These are phyloP conservation scores for Colletotrichum eremochloae DNA, from an alignment of 2,329 filamentous ascomycete species.

Conservation along the genomic window DNA sequence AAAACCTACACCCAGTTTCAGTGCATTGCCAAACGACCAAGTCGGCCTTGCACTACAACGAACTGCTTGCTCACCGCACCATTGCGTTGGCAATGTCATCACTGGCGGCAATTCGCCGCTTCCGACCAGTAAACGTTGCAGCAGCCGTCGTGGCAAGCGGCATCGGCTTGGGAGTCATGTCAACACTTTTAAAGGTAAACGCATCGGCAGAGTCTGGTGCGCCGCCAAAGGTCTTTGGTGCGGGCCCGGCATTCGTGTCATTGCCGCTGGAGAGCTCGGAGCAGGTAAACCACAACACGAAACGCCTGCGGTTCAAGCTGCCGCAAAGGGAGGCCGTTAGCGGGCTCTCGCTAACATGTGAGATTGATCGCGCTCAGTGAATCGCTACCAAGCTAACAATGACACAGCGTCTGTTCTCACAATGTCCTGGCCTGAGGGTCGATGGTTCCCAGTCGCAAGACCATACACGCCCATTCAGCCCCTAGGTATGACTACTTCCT, in stretches of 20 bases:
- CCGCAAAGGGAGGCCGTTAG: conserved; percentile 87
- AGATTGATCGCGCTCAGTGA: conserved; percentile 92
- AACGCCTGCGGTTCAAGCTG: conserved; percentile 89
- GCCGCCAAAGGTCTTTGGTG: conserved; percentile 48
- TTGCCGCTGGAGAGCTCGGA: conserved; percentile 85
- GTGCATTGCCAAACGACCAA: neutral
- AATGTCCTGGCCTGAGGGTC: conserved; percentile 66
- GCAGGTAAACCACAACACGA: conserved; percentile 92
- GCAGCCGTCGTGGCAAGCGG: conserved; percentile 43
- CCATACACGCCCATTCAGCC: conserved; percentile 76
- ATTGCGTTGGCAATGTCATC: conserved; percentile 19
- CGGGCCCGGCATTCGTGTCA: conserved; percentile 72
- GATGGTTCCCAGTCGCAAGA: conserved; percentile 70
- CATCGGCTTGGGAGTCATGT: conserved; percentile 37
- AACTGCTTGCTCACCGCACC: neutral
- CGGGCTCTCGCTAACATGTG: conserved; percentile 85
- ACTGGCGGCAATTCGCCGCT: conserved; percentile 16
- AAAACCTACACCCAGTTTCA: neutral
- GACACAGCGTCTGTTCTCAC: conserved; percentile 41
- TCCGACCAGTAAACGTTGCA: conserved; percentile 45
- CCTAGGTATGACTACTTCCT: conserved; percentile 53
- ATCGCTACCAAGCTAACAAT: conserved; percentile 46
- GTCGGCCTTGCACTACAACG: neutral
- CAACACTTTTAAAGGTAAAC: conserved; percentile 44
- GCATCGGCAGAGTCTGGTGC: conserved; percentile 36